Percentiles rank a stretch among this genome's conserved stretches.
Conservation (phyloP, 257 asterid genomes). For the Verbena officinalis region DNA sequence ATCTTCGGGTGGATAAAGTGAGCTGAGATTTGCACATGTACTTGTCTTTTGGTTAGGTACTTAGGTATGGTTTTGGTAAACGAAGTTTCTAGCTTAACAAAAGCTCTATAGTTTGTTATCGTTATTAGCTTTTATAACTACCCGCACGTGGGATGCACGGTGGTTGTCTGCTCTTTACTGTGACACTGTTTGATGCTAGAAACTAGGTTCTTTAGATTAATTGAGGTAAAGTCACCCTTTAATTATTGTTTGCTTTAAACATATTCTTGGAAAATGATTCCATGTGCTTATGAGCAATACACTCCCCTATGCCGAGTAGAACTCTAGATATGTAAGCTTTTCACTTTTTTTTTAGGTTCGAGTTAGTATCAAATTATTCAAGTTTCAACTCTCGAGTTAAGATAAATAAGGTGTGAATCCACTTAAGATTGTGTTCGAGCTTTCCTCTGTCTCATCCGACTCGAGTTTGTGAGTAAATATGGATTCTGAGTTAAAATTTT, state of each 20-base stretch:
- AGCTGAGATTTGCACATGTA: slow-evolving; percentile 25
- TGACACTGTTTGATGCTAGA: neutral
- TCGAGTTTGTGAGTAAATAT: no score
- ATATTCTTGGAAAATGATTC: neutral
- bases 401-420: no score
- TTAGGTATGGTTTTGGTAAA: neutral
- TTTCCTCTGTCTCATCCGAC: no score
- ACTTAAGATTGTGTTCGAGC: no score
- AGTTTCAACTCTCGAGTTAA: no score
- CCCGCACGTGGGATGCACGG: slow-evolving; percentile 19
- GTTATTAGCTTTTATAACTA: slow-evolving; percentile 4
- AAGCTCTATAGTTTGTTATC: neutral
- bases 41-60: slow-evolving; percentile 15
- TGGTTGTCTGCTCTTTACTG: neutral
- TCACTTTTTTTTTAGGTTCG: no score
- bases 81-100: slow-evolving; percentile 5
- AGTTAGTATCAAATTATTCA: no score
- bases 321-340: no score
- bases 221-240: neutral
- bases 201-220: neutral
- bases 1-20: slow-evolving; percentile 29
- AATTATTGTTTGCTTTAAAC: neutral
- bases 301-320: no score
- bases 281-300: slow-evolving; percentile 7
- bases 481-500: no score